phyloP scores from a whole-genome alignment of 2,329 filamentous ascomycete species.

The Diaporthe vexans region DNA sequence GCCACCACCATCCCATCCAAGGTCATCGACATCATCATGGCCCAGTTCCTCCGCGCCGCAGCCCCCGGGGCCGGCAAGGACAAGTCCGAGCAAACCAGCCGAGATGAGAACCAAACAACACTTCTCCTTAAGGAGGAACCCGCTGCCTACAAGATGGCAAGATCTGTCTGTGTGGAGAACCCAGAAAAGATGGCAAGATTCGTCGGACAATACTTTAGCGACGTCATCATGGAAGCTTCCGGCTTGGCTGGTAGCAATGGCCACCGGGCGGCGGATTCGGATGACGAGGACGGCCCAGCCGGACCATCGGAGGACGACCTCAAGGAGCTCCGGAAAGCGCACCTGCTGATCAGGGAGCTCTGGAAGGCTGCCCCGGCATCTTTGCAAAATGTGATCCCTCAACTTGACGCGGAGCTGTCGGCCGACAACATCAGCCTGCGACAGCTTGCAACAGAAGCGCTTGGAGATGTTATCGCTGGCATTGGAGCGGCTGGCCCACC shows the following conservation, averaged over 20 bases:
- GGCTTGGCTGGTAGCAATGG: constrained; percentile 70
- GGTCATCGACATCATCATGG: constrained; percentile 93
- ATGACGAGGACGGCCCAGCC: constrained; percentile 70
- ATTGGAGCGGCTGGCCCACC: constrained; percentile 93
- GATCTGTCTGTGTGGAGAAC: constrained; percentile 89
- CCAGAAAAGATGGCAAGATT: constrained; percentile 96
- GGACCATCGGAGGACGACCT: constrained; percentile 87
- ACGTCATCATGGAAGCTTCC: constrained; percentile 92
- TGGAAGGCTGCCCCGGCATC: constrained; percentile 94
- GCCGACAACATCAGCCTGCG: constrained; percentile 91
- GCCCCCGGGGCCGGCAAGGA: constrained; percentile 74
- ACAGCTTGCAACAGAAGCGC: constrained; percentile 89
- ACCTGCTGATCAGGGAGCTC: constrained; percentile 88
- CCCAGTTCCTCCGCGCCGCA: constrained; percentile 92
- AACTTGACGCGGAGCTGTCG: constrained; percentile 91
- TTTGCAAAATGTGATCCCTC: constrained; percentile 92
- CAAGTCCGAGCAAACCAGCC: constrained; percentile 66
- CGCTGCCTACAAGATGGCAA: constrained; percentile 95
- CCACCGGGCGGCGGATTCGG: constrained; percentile 71
- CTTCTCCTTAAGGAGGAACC: constrained; percentile 90
- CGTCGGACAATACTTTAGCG: constrained; percentile 96
- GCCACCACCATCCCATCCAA: constrained; percentile 81
- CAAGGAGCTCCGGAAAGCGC: constrained; percentile 89
- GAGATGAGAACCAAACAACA: constrained; percentile 85
- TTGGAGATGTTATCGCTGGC: constrained; percentile 94